Base-by-base conservation (phyloP, 2,329 filamentous ascomycete genomes). In the Colletotrichum sansevieriae region DNA sequence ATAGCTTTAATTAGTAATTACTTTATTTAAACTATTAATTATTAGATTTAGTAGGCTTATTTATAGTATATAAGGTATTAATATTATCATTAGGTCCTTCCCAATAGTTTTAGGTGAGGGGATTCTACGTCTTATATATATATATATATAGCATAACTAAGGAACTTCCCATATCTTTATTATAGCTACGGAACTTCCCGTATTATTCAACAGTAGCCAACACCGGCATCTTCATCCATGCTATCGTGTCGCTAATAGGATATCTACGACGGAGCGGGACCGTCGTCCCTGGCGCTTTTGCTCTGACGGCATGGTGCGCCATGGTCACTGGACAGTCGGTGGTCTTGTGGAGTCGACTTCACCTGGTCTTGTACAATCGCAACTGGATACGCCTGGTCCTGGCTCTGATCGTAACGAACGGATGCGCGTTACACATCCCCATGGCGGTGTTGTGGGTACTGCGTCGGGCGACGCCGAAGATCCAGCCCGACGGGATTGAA, bases 301-400 rank as follows among this genome's bases (percentile, higher is more conserved):
- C 58, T 25, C 7, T 69, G 6, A 39, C 72, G 9, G 59, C 59
- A 15, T 89, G 87, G 87, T 84, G 82, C 74, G 73, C 79, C 4
- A 88, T 90, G 86, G 82, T 89, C 2, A 87, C 85, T 10, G 87
- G 87, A 0, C 68, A 70, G 60, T 70, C 63, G n/a, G 51, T 71
- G 20, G 70, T 71, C 41, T 57, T 71, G 41, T 71, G 68, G 63
- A 88, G 86, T 3, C 83, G 88, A 12, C 80, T 90, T 0, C 85
- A 89, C 73, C 82, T 90, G 4, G 83, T 90, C 15, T 78, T 86
- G 2, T 81, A 60, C 29, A 59, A 39, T n/a, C 55, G 49, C 25
- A 47, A 25, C 13, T 58, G 47, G 55, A 46, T 43, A 20, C 70
- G 68, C 13, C 37, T 52, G 37, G 68, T 88, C 0, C 77, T 87